Percentiles rank a stretch among this genome's conserved stretches.
Conservation (phyloP, 2,329 filamentous ascomycete genomes). For the Fusarium euwallaceae region DNA sequence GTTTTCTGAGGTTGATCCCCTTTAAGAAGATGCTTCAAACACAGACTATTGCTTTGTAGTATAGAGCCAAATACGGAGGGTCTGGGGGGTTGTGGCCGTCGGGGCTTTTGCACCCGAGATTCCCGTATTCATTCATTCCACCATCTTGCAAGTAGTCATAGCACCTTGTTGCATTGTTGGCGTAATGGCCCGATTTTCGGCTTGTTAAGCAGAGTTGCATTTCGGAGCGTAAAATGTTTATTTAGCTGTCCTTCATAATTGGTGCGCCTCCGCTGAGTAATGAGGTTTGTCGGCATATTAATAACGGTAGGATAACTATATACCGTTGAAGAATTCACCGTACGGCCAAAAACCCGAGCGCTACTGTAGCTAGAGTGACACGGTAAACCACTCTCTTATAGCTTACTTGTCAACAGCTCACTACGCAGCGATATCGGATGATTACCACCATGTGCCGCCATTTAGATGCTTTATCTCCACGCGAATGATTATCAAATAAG, state of each 20-base stretch:
- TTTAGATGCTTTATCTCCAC: too few relatives aligned
- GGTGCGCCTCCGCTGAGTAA: background rate
- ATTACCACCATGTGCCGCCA: too few relatives aligned
- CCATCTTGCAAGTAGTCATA: too few relatives aligned
- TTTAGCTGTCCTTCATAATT: background rate
- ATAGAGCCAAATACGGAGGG: background rate
- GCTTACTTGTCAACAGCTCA: background rate
- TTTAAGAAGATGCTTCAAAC: background rate
- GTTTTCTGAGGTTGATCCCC: background rate
- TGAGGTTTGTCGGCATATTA: background rate
- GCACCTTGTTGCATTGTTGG: background rate
- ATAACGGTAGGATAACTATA: background rate
- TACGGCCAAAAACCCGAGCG: background rate
- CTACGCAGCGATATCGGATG: background rate
- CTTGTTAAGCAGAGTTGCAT: background rate
- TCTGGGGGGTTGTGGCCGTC: background rate
- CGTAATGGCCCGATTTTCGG: background rate
- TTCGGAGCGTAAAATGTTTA: background rate
- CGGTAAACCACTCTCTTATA: background rate
- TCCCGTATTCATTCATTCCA: too few relatives aligned
- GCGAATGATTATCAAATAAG: background rate
- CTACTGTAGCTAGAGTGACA: background rate
- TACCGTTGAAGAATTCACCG: background rate
- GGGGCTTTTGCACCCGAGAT: too few relatives aligned
- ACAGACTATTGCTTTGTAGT: background rate